Base-by-base conservation (phyloP, 495 filamentous ascomycete species). In the Pseudevernia furfuracea region DNA sequence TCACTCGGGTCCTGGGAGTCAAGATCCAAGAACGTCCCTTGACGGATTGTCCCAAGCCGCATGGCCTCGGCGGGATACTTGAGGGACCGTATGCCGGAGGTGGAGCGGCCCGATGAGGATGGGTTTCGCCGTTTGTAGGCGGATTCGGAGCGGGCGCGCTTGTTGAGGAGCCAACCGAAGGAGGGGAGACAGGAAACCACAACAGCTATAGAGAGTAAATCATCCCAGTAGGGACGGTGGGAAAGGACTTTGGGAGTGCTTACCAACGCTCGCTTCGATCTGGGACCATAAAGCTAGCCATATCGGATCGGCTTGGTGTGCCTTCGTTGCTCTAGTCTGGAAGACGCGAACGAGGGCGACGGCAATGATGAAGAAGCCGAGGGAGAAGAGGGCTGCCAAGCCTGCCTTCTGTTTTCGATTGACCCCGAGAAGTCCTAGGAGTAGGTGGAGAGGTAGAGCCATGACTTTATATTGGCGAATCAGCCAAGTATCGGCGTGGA, bases 361-460 rank as follows among this genome's bases (percentile, higher is more conserved):
- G 21, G 75, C 62, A 46, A 84, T 81, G 71, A 81, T 81, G 64
- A 83, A 68, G 59, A 81, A 76, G 59, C 79, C 75, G 15, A 82
- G 71, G 55, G 77, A 76, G 67, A 84, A 84, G 17, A 82, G 69
- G 23, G 71, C 74, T 15, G 75, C 75, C 44, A 84, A 73, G 23
- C 76, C 80, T 19, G 76, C 19, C 67, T 82, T 84, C 59, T 81
- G 78, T 61, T 71, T 72, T 8, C 60, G 61, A 30, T 77, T 73
- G 44, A 82, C 61, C 10, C 48, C 76, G 52, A 74, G 74, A 30
- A 83, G 70, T 49, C 78, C 76, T 73, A 75, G 78, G 46, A 82
- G 78, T 15, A 83, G 72, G n/a, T 74, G 69, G 56, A 82, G 63
- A 9, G 80, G 80, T 62, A 83, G 74, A 34, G 74, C 72, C 80